Conservation (phyloP, 768 basidiomycete species). For the Rhodosporidiobolus sp. region DNA sequence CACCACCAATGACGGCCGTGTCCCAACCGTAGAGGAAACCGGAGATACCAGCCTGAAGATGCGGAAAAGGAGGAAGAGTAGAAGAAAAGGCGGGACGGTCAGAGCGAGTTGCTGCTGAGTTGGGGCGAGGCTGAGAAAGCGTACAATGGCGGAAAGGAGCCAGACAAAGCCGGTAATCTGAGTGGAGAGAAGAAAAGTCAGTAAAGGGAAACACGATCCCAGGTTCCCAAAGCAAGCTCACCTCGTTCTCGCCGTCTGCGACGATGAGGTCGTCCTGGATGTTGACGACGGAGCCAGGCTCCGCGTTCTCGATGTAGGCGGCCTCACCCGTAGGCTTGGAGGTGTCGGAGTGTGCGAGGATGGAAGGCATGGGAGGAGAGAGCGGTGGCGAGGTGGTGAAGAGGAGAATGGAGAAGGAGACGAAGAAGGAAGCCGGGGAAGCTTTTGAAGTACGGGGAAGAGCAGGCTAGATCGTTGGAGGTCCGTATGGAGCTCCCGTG, state of each 20-base stretch:
- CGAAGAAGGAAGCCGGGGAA: neutral
- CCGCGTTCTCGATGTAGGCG: conserved; percentile 1
- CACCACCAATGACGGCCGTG: conserved; percentile 15
- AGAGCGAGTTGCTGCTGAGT: neutral
- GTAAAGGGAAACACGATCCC: neutral
- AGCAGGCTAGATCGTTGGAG: too few relatives aligned
- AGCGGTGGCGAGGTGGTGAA: neutral
- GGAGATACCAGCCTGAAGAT: neutral
- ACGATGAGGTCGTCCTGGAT: conserved; percentile 3
- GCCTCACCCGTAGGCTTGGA: neutral
- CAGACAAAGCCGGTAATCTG: conserved; percentile 9
- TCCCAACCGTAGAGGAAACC: conserved; percentile 12
- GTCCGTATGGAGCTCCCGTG: too few relatives aligned
- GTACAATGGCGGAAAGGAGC: neutral
- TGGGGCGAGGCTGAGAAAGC: neutral
- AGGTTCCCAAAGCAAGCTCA: neutral
- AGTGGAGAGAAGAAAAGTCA: neutral
- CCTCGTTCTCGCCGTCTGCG: conserved; percentile 9
- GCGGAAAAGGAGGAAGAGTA: neutral
- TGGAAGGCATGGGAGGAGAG: neutral
- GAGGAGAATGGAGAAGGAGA: too few relatives aligned
- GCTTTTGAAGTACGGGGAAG: too few relatives aligned
- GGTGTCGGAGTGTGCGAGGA: neutral
- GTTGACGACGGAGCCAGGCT: neutral
- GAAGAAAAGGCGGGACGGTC: too few relatives aligned